phyloP scores from a whole-genome alignment of 495 filamentous ascomycete species.

The Penicillium coffeae region DNA sequence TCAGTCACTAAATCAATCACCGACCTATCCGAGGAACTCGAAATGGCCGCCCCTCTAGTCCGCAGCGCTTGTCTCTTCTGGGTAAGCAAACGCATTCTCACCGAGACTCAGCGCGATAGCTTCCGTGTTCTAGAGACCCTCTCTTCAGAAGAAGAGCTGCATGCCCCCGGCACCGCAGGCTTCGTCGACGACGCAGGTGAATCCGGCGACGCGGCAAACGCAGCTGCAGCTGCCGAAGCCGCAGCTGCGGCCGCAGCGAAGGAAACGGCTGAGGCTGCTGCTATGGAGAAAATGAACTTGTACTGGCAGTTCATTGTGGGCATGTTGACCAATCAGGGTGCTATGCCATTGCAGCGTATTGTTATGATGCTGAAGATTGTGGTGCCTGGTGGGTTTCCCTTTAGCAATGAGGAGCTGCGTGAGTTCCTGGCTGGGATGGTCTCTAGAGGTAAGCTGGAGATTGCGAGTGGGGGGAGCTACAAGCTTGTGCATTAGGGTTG shows the following conservation, averaged over 20 bases:
- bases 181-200: conserved; percentile 32
- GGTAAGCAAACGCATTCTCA: conserved; percentile 73
- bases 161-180: conserved; percentile 11
- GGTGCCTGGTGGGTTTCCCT: conserved; percentile 81
- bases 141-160: conserved; percentile 41
- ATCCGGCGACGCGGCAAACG: conserved; percentile 28
- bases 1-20: conserved; percentile 51
- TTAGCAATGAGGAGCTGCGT: conserved; percentile 68
- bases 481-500: conserved; percentile 41
- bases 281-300: conserved; percentile 73
- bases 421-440: conserved; percentile 77
- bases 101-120: conserved; percentile 48
- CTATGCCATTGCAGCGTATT: conserved; percentile 77
- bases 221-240: conserved; percentile 49
- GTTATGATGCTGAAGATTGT: conserved; percentile 91
- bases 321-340: conserved; percentile 88
- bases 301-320: conserved; percentile 89
- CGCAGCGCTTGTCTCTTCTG: conserved; percentile 80
- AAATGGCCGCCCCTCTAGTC: conserved; percentile 75
- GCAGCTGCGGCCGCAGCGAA: conserved; percentile 46
- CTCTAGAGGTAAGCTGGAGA: conserved; percentile 62
- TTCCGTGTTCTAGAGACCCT: conserved; percentile 65
- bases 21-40: conserved; percentile 59
- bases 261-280: conserved; percentile 44
- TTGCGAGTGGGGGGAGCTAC: conserved; percentile 68